Evolutionary conservation across 2,329 filamentous ascomycete genomes (phyloP).

Genomic region (Fusarium sp.): DNA sequence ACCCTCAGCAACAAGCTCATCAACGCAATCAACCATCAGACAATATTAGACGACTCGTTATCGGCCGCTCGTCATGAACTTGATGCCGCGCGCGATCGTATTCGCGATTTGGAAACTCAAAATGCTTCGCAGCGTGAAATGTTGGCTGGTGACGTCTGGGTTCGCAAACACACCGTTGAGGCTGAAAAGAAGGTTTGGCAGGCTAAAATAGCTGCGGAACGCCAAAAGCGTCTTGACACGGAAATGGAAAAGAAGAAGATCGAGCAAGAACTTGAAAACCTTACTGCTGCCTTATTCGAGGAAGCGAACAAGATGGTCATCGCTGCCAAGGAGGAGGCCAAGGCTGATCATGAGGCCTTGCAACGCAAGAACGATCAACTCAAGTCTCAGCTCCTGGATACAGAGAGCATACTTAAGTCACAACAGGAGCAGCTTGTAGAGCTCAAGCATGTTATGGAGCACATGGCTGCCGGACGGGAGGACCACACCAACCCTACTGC

Average conservation of each 20-base stretch:
- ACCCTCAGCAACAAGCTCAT: constrained; percentile 95
- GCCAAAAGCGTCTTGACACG: constrained; percentile 69
- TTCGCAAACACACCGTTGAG: constrained; percentile 81
- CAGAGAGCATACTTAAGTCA: constrained; percentile 84
- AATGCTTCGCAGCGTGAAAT: constrained; percentile 78
- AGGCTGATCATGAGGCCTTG: constrained; percentile 82
- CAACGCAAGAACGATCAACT: constrained; percentile 91
- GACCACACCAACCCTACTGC: constrained; percentile 78
- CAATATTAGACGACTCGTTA: constrained; percentile 87
- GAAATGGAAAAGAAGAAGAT: constrained; percentile 89
- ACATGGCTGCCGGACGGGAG: constrained; percentile 79
- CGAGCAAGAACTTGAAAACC: constrained; percentile 88
- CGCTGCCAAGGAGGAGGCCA: constrained; percentile 85
- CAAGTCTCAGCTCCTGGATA: constrained; percentile 85
- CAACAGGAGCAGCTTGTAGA: constrained; percentile 94
- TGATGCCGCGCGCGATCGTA: constrained; percentile 75
- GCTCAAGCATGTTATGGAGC: constrained; percentile 92
- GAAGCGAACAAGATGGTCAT: constrained; percentile 99
- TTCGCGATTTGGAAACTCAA: constrained; percentile 74
- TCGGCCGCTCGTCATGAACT: constrained; percentile 86
- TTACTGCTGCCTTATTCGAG: constrained; percentile 95
- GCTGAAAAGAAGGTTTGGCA: constrained; percentile 73
- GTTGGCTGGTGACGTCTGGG: constrained; percentile 78
- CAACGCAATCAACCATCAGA: constrained; percentile 97
- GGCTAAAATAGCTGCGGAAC: constrained; percentile 73